Evolutionary conservation across 2,329 filamentous ascomycete species (phyloP).

Genomic region (Taxawa tesnikishii): DNA sequence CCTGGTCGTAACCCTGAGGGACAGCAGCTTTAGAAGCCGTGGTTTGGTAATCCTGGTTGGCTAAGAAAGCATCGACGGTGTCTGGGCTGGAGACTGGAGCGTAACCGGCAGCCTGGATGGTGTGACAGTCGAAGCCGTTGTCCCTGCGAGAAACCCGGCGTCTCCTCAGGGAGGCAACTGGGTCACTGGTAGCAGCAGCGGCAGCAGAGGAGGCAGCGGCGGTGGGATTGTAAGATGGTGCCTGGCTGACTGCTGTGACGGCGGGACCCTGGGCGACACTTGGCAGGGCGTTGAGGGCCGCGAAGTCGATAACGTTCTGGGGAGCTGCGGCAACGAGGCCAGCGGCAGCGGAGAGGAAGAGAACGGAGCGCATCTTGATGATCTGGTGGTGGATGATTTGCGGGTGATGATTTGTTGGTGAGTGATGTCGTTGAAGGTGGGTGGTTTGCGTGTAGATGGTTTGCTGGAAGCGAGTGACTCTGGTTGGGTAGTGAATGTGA

Average conservation of each 20-base stretch:
- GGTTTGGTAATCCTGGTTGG: slow-evolving; percentile 4
- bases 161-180: no score
- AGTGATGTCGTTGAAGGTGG: no score
- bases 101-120: slow-evolving; percentile 5
- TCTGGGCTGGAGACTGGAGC: slow-evolving; percentile 18
- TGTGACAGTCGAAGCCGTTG: no score
- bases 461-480: no score
- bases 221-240: slow-evolving; percentile 6
- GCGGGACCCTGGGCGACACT: slow-evolving; percentile 6
- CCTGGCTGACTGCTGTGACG: slow-evolving; percentile 2
- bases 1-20: slow-evolving; percentile 15
- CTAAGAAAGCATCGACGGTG: slow-evolving; percentile 18
- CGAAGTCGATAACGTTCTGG: slow-evolving; percentile 13
- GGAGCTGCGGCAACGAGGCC: slow-evolving; percentile 9
- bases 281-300: slow-evolving; percentile 8
- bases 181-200: not conserved
- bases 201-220: slow-evolving; percentile 4
- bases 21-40: slow-evolving; percentile 15
- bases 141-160: no score
- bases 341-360: slow-evolving; percentile 6
- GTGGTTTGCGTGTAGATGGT: no score
- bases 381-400: no score
- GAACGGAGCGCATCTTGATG: slow-evolving; percentile 4
- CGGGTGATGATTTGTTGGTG: no score
- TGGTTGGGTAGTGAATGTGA: no score